phyloP scores from a whole-genome alignment of 2,329 filamentous ascomycete species.

The Claviceps monticola region DNA sequence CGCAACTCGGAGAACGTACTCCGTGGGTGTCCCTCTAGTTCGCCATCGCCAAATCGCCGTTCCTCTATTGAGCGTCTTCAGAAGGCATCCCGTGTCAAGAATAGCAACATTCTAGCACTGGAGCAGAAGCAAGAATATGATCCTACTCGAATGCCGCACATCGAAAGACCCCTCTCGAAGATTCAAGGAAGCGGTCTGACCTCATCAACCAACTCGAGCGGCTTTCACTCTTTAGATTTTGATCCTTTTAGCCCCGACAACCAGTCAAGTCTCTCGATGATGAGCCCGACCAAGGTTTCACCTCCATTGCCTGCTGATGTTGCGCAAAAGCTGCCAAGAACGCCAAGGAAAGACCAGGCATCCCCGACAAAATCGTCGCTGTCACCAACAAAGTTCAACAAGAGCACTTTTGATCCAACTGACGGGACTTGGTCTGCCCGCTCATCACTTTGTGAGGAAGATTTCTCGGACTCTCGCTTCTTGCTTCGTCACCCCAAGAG shows the following conservation, averaged over 20 bases:
- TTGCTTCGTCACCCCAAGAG: constrained; percentile 85
- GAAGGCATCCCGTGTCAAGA: constrained; percentile 88
- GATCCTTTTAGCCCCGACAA: constrained; percentile 31
- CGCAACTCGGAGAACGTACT: constrained; percentile 65
- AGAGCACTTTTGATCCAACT: constrained; percentile 56
- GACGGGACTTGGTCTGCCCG: constrained; percentile 56
- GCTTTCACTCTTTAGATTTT: constrained; percentile 35
- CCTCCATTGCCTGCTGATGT: constrained; percentile 4
- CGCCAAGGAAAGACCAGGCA: constrained; percentile 54
- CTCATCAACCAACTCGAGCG: constrained; percentile 41
- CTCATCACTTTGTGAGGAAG: constrained; percentile 40
- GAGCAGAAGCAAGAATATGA: constrained; percentile 92
- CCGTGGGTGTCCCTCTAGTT: constrained; percentile 43
- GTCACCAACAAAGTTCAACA: constrained; percentile 52
- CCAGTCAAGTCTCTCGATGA: constrained; percentile 26
- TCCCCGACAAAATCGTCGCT: constrained; percentile 88
- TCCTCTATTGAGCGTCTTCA: constrained; percentile 93
- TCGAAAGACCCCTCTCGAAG: constrained; percentile 71
- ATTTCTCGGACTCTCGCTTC: constrained; percentile 49
- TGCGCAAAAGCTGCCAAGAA: constrained; percentile 21
- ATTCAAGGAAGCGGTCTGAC: constrained; percentile 60
- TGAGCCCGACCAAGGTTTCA: constrained; percentile 14
- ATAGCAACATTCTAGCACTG: constrained; percentile 91
- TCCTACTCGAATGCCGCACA: constrained; percentile 58
- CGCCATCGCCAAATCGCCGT: constrained; percentile 62